A percentile compares a stretch with the other conserved stretches of the same genome.
These are phyloP conservation scores for Serendipita sp. DNA, from an alignment of 768 basidiomycete genomes.

Conservation along the genomic window DNA sequence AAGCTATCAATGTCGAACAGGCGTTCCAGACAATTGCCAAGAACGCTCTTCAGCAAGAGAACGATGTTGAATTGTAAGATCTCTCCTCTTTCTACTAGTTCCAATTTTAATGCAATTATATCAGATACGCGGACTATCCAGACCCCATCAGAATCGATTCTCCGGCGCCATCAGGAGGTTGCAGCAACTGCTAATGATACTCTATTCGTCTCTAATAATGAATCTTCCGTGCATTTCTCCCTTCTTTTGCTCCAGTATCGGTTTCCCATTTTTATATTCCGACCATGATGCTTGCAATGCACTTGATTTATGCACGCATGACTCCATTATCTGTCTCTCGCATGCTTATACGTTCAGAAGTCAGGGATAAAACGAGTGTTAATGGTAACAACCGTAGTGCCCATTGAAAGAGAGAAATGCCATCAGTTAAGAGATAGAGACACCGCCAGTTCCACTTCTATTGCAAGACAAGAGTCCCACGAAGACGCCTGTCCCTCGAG, in stretches of 20 bases:
- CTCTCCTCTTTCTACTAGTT: not conserved
- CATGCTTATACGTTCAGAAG: no score
- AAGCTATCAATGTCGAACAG: constrained; percentile 99
- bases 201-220: not conserved
- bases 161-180: constrained; percentile 79
- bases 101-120: constrained; percentile 1
- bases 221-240: not conserved
- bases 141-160: constrained; percentile 96
- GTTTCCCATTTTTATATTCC: not conserved
- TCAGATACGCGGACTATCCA: constrained; percentile 93
- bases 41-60: constrained; percentile 95
- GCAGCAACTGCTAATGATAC: constrained; percentile 65
- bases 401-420: no score
- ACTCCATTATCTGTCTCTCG: not conserved
- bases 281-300: not conserved
- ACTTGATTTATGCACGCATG: not conserved
- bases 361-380: not conserved
- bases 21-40: constrained; percentile 99
- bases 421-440: no score
- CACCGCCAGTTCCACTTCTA: not conserved
- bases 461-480: constrained; percentile 21
- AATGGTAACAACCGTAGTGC: not conserved
- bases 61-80: constrained; percentile 82
- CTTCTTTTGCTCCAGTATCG: not conserved
- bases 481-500: constrained; percentile 33